These are phyloP conservation scores for Candida parachauliodes DNA, from an alignment of 805 yeast genomes.

Conservation along the genomic window DNA sequence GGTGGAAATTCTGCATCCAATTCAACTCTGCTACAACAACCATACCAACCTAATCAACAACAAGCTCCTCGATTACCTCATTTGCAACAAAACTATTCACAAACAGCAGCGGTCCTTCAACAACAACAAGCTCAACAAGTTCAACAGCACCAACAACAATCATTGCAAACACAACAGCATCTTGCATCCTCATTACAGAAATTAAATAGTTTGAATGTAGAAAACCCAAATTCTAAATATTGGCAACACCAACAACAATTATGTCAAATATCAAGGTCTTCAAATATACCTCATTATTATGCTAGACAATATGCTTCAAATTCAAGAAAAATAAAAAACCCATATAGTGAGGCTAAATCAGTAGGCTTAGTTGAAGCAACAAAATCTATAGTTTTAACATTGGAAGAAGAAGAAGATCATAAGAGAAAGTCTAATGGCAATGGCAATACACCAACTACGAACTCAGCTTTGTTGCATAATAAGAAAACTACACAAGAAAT, in stretches of 20 bases:
- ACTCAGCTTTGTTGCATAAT: slow-evolving; percentile 38
- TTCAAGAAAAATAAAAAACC: slow-evolving; percentile 46
- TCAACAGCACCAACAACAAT: slow-evolving; percentile 16
- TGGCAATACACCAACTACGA: slow-evolving; percentile 31
- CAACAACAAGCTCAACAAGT: slow-evolving; percentile 18
- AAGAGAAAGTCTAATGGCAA: slow-evolving; percentile 28
- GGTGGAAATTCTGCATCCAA: slow-evolving; percentile 12
- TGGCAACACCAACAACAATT: slow-evolving; percentile 83
- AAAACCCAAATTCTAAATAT: slow-evolving; percentile 42
- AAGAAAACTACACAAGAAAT: slow-evolving; percentile 41
- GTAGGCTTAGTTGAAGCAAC: slow-evolving; percentile 42
- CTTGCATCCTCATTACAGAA: slow-evolving; percentile 21
- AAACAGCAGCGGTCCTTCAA: slow-evolving; percentile 13
- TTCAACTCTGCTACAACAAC: slow-evolving; percentile 15
- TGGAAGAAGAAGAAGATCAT: slow-evolving; percentile 44
- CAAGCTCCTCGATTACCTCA: slow-evolving; percentile 23
- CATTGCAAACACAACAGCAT: slow-evolving; percentile 13
- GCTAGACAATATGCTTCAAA: slow-evolving; percentile 79
- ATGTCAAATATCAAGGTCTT: slow-evolving; percentile 62
- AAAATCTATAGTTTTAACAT: slow-evolving; percentile 29
- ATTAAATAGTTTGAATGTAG: slow-evolving; percentile 20
- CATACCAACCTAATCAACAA: slow-evolving; percentile 12
- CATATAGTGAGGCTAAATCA: slow-evolving; percentile 33
- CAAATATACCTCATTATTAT: slow-evolving; percentile 71
- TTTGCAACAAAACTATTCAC: slow-evolving; percentile 17